Evolutionary conservation across 2,329 filamentous ascomycete species (phyloP).

Genomic region (Phoma sp.): DNA sequence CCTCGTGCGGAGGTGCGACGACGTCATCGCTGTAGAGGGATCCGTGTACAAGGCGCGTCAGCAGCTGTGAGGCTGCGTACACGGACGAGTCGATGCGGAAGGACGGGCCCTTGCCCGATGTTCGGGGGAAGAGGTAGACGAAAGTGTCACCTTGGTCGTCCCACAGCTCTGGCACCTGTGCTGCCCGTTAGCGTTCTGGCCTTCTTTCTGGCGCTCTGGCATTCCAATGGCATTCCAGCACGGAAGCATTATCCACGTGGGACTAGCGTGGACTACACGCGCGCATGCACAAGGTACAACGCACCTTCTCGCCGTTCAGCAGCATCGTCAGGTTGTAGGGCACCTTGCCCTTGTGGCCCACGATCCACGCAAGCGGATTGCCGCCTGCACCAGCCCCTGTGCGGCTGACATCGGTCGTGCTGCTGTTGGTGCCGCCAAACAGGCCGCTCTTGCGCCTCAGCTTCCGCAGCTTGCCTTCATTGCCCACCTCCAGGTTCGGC

Average conservation of each 20-base stretch:
- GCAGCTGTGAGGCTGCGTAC: conserved; percentile 62
- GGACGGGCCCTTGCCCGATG: conserved; percentile 62
- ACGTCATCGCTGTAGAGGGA: conserved; percentile 53
- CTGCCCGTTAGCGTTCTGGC: conserved; percentile 17
- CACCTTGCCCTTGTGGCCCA: conserved; percentile 62
- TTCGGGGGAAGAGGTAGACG: conserved; percentile 67
- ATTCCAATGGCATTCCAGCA: too few relatives aligned
- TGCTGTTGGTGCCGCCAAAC: conserved; percentile 37
- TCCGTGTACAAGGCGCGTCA: conserved; percentile 63
- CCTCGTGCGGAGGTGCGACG: conserved; percentile 22
- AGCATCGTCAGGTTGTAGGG: conserved; percentile 62
- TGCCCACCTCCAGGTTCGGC: conserved; percentile 21
- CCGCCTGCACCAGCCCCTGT: conserved; percentile 1
- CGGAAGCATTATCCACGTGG: neutral
- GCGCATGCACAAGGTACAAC: neutral
- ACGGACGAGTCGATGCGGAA: conserved; percentile 67
- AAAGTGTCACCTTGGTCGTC: conserved; percentile 67
- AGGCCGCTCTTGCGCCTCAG: conserved; percentile 44
- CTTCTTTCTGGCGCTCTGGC: too few relatives aligned
- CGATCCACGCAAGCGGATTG: conserved; percentile 62
- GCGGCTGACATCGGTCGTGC: conserved; percentile 25
- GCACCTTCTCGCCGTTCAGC: conserved; percentile 59
- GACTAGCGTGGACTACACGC: conserved; percentile 1
- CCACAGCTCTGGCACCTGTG: conserved; percentile 65
- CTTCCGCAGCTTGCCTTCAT: conserved; percentile 39